Conservation (phyloP, 1,139 yeast genomes). For the Protomyces gravidus region DNA sequence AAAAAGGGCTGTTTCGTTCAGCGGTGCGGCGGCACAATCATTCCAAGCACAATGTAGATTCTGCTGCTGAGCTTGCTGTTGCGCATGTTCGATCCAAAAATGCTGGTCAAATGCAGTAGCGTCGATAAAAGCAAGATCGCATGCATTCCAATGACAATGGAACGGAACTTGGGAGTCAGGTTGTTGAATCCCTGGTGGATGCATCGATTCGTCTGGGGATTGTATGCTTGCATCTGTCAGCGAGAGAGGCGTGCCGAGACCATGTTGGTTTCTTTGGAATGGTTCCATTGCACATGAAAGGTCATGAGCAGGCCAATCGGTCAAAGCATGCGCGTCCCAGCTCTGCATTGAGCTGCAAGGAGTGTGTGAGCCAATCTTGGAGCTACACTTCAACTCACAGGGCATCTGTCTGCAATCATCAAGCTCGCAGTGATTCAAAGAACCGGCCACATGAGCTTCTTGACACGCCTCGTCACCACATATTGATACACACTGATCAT, state of each 20-base stretch:
- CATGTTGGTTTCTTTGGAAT: no score
- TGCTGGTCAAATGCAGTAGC: constrained; percentile 12
- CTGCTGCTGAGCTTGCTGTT: background rate
- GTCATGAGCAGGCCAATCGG: no score
- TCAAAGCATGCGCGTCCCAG: no score
- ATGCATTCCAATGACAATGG: constrained; percentile 27
- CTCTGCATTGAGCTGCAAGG: no score
- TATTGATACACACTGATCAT: background rate
- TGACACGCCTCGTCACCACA: background rate
- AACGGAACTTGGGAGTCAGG: constrained; percentile 12
- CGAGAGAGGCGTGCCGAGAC: background rate
- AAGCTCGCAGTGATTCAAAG: background rate
- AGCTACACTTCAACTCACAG: background rate
- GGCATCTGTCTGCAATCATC: background rate
- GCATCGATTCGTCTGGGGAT: background rate
- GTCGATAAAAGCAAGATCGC: constrained; percentile 21
- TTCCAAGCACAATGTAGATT: constrained; percentile 22
- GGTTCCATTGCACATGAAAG: no score
- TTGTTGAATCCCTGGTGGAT: background rate
- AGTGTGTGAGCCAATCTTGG: no score
- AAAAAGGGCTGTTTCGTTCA: constrained; percentile 40
- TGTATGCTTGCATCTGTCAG: background rate
- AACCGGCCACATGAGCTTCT: background rate
- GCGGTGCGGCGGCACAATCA: constrained; percentile 35
- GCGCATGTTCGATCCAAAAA: constrained; percentile 8